Percentiles rank a stretch among this genome's conserved stretches.
These are phyloP conservation scores for Daldinia loculata DNA, from an alignment of 495 filamentous ascomycete species.

Conservation along the genomic window DNA sequence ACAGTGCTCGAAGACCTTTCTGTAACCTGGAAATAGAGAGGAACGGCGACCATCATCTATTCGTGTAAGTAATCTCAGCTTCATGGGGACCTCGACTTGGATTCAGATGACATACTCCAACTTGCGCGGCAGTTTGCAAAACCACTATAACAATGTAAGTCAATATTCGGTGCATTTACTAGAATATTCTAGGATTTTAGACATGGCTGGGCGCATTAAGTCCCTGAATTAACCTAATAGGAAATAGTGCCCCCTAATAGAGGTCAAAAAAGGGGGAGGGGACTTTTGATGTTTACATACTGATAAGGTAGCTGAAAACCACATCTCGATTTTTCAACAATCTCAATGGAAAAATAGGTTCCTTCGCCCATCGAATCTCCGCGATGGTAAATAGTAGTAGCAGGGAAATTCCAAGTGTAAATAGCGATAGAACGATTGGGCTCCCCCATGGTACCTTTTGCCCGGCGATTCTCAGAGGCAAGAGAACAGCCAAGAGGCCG, in stretches of 20 bases:
- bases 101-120: slow-evolving; percentile 58
- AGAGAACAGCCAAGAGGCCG: slow-evolving; percentile 58
- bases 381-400: slow-evolving; percentile 59
- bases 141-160: slow-evolving; percentile 26
- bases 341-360: slow-evolving; percentile 70
- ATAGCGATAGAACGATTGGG: slow-evolving; percentile 51
- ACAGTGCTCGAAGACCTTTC: slow-evolving; percentile 60
- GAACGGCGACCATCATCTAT: slow-evolving; percentile 66
- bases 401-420: slow-evolving; percentile 47
- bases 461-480: slow-evolving; percentile 68
- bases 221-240: no score
- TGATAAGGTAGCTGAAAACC: slow-evolving; percentile 62
- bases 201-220: no score
- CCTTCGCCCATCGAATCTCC: slow-evolving; percentile 60
- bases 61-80: slow-evolving; percentile 13
- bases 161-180: neutral
- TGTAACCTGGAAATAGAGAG: slow-evolving; percentile 76
- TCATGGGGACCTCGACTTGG: slow-evolving; percentile 18
- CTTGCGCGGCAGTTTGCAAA: slow-evolving; percentile 65
- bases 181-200: no score
- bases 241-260: no score
- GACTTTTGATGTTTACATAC: neutral
- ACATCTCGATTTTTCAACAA: slow-evolving; percentile 66
- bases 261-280: no score
- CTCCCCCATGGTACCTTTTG: slow-evolving; percentile 65